Percentiles rank a stretch among this genome's conserved stretches.
These are phyloP conservation scores for Phlyctochytrium bullatum DNA, from an alignment of 192 early-diverging fungal species.

Conservation along the genomic window DNA sequence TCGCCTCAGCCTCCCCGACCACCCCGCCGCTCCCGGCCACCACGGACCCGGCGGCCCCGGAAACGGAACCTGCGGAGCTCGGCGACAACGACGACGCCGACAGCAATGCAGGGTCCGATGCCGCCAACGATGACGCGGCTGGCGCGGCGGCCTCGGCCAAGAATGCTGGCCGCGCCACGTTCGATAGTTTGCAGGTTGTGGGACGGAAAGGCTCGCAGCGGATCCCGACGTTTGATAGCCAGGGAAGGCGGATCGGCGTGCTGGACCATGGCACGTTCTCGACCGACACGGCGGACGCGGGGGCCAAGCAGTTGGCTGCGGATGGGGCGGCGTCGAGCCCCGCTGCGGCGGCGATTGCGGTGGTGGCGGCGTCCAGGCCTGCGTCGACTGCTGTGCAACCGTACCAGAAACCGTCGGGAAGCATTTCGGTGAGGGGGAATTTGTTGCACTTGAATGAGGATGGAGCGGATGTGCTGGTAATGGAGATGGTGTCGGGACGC, in stretches of 20 bases:
- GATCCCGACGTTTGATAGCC: conserved; percentile 36
- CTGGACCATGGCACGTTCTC: conserved; percentile 29
- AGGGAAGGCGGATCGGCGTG: conserved; percentile 30
- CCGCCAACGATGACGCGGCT: neutral
- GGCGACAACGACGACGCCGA: neutral
- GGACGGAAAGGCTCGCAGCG: conserved; percentile 7
- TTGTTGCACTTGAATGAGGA: conserved; percentile 53
- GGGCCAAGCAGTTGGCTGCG: neutral
- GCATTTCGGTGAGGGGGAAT: conserved; percentile 28
- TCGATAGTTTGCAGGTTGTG: conserved; percentile 5
- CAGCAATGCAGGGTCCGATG: neutral
- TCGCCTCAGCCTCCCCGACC: too few relatives aligned
- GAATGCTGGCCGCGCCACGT: conserved; percentile 2
- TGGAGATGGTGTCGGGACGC: conserved; percentile 53
- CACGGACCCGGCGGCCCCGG: neutral
- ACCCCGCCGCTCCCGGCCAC: conserved; percentile 1
- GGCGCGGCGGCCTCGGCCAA: neutral
- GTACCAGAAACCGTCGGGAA: too few relatives aligned
- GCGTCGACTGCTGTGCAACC: neutral
- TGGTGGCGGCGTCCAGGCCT: neutral
- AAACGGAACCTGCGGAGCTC: neutral
- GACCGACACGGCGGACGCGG: conserved; percentile 3
- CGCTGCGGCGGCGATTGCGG: neutral
- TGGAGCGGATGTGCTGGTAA: conserved; percentile 52
- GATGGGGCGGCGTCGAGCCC: neutral